These are phyloP conservation scores for Backusella tarrabulga DNA, from an alignment of 192 early-diverging fungal genomes.

Conservation along the genomic window DNA sequence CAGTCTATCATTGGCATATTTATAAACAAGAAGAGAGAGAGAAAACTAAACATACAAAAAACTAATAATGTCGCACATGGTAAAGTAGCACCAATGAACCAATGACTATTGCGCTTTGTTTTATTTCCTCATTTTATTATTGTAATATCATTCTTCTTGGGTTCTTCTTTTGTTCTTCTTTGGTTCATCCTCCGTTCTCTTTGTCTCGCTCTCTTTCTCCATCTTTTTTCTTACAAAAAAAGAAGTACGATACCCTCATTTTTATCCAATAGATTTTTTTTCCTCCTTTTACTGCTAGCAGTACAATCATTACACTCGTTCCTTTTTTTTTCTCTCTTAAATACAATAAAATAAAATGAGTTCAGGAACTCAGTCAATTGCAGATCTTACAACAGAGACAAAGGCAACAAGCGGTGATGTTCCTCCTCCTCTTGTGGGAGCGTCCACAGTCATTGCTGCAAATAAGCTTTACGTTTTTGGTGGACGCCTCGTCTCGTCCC, in stretches of 20 bases:
- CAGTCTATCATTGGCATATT: not conserved
- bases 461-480: conserved; percentile 68
- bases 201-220: not conserved
- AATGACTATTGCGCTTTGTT: not conserved
- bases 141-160: not conserved
- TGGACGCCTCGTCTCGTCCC: conserved; percentile 63
- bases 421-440: conserved; percentile 71
- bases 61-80: not conserved
- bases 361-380: conserved; percentile 49
- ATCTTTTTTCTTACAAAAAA: not conserved
- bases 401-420: conserved; percentile 59
- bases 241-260: not conserved
- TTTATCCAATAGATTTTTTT: not conserved
- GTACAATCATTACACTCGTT: not conserved
- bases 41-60: not conserved
- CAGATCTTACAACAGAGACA: conserved; percentile 48
- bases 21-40: not conserved
- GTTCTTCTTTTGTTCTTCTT: not conserved
- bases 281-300: not conserved
- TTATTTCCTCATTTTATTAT: not conserved
- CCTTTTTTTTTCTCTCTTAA: not conserved
- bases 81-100: not conserved
- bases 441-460: conserved; percentile 59
- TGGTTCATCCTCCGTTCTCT: not conserved
- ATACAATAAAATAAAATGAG: not conserved